Evolutionary conservation across 2,329 filamentous ascomycete species (phyloP).

Genomic region (Cercospora sp.): DNA sequence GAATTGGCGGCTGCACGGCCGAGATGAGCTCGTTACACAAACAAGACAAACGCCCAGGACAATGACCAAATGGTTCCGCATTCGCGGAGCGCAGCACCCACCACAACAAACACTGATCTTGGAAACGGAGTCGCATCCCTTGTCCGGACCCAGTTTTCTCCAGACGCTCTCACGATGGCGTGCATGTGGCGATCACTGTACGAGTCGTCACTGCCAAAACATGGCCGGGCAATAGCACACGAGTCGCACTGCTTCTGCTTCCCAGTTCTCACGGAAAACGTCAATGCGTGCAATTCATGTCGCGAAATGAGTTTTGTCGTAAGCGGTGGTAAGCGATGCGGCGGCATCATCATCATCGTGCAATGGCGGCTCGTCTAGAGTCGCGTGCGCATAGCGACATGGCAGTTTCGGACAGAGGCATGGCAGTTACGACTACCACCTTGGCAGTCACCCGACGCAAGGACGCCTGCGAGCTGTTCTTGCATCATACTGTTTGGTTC

Average conservation of each 20-base stretch:
- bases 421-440: slow-evolving; percentile 2
- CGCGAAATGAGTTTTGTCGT: background rate
- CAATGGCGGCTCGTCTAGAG: background rate
- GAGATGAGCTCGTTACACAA: background rate
- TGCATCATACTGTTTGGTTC: slow-evolving; percentile 3
- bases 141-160: background rate
- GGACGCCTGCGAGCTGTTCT: background rate
- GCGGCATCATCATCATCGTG: background rate
- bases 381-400: background rate
- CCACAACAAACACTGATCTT: background rate
- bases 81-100: background rate
- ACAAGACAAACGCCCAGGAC: slow-evolving; percentile 2
- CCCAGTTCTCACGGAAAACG: background rate
- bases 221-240: background rate
- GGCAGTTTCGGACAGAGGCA: slow-evolving; percentile 3
- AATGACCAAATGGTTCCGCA: background rate
- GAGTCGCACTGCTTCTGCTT: background rate
- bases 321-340: background rate
- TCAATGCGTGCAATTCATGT: background rate
- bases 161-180: background rate
- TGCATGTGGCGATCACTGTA: background rate
- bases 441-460: background rate
- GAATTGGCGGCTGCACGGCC: background rate
- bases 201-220: background rate
- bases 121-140: background rate